Percentiles rank a stretch among this genome's conserved stretches.
phyloP scores from a whole-genome alignment of 2,329 filamentous ascomycete species.

The Fusarium sp. region DNA sequence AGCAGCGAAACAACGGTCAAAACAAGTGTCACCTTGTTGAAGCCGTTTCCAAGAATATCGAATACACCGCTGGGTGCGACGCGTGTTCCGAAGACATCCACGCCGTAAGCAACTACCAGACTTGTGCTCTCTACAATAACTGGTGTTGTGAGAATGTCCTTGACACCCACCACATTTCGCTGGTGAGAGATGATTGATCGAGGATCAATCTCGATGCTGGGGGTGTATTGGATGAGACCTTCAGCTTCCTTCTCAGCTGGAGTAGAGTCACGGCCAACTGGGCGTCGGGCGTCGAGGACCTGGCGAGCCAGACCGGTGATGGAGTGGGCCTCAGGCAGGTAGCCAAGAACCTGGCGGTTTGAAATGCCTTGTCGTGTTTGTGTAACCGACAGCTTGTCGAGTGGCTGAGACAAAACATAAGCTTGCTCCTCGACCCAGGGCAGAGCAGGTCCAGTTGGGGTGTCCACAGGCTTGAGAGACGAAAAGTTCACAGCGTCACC shows the following conservation, averaged over 20 bases:
- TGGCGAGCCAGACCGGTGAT: conserved; percentile 83
- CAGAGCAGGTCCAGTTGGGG: conserved; percentile 64
- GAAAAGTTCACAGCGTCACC: conserved; percentile 78
- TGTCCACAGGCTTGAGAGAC: conserved; percentile 72
- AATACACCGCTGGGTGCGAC: conserved; percentile 90
- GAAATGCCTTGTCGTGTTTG: conserved; percentile 94
- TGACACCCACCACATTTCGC: conserved; percentile 81
- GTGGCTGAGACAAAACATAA: conserved; percentile 82
- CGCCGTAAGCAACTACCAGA: conserved; percentile 85
- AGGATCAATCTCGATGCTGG: conserved; percentile 84
- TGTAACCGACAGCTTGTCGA: conserved; percentile 83
- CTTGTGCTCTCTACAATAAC: conserved; percentile 92
- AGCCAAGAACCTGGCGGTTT: conserved; percentile 81
- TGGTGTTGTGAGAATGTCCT: conserved; percentile 77
- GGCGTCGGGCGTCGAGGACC: conserved; percentile 85
- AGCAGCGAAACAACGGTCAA: conserved; percentile 84
- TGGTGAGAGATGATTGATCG: conserved; percentile 83
- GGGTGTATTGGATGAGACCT: conserved; percentile 79
- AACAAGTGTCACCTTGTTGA: conserved; percentile 88
- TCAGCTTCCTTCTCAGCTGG: conserved; percentile 80
- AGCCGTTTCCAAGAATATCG: conserved; percentile 91
- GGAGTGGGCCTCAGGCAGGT: conserved; percentile 76
- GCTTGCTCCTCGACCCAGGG: conserved; percentile 84
- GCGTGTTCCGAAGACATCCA: conserved; percentile 88
- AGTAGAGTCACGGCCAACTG: conserved; percentile 84